Conservation (phyloP, 225 moss, liverwort and hornwort genomes). For the Bryoerythrophyllum caledonicum region DNA sequence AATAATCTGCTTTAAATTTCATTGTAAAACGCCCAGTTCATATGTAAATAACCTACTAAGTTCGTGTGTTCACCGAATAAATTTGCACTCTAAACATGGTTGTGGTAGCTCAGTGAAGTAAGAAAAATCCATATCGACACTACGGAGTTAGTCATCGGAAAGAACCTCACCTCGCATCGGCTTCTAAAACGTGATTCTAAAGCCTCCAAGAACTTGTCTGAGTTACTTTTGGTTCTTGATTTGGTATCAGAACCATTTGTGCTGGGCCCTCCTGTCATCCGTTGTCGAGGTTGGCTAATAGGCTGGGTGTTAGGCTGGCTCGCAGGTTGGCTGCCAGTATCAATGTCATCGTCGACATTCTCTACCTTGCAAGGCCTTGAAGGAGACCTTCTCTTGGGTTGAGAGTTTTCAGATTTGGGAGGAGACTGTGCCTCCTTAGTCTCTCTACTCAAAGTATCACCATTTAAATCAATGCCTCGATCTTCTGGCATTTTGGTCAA, state of each 20-base stretch:
- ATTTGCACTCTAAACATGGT: neutral
- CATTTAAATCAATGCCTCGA: slow-evolving; percentile 52
- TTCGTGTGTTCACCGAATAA: neutral
- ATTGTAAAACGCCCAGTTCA: neutral
- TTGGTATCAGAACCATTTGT: slow-evolving; percentile 55
- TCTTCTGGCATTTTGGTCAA: slow-evolving; percentile 50
- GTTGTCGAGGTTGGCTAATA: slow-evolving; percentile 32
- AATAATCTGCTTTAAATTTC: neutral
- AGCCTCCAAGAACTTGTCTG: slow-evolving; percentile 54
- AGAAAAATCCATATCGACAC: neutral
- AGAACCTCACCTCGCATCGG: slow-evolving; percentile 73
- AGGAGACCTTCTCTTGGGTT: slow-evolving; percentile 60
- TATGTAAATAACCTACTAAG: neutral
- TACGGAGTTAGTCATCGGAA: slow-evolving; percentile 14
- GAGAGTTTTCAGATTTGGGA: slow-evolving; percentile 57
- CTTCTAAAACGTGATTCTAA: slow-evolving; percentile 70
- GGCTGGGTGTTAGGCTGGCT: slow-evolving; percentile 39
- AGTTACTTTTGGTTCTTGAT: slow-evolving; percentile 37
- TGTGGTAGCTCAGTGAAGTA: neutral
- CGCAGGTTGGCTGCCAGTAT: slow-evolving; percentile 42
- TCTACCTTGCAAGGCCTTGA: slow-evolving; percentile 50
- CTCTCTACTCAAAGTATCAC: slow-evolving; percentile 41
- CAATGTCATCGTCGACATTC: slow-evolving; percentile 46
- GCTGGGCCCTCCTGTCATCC: slow-evolving; percentile 40
- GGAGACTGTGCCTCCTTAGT: slow-evolving; percentile 49